Percentiles rank a stretch among this genome's conserved stretches.
Evolutionary conservation across 2,329 filamentous ascomycete species (phyloP).

Genomic region (Dothidotthia symphoricarpi): DNA sequence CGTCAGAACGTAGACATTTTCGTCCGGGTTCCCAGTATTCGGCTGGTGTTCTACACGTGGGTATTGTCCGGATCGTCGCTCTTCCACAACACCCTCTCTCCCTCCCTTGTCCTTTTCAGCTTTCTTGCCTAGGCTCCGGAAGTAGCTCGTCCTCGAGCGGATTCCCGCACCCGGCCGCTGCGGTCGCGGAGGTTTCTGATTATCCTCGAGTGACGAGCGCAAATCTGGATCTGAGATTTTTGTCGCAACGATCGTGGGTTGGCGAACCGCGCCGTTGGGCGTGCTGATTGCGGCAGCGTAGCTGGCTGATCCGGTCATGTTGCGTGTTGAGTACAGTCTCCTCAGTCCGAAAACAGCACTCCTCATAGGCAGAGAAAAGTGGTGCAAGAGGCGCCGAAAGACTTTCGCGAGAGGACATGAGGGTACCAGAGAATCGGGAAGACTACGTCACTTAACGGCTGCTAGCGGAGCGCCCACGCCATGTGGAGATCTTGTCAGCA

Average conservation of each 20-base stretch:
- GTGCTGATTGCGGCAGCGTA: conserved; percentile 25
- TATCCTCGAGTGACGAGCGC: conserved; percentile 9
- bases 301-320: conserved; percentile 12
- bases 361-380: conserved; percentile 2
- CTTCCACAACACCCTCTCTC: conserved; percentile 10
- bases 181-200: conserved; percentile 4
- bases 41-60: conserved; percentile 28
- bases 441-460: conserved; percentile 22
- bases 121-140: conserved; percentile 6
- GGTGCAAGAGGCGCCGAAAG: no score
- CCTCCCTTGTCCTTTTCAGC: conserved; percentile 5
- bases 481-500: conserved; percentile 12
- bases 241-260: conserved; percentile 14
- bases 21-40: conserved; percentile 32
- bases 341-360: conserved; percentile 5
- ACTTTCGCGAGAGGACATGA: no score
- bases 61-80: conserved; percentile 2
- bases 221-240: conserved; percentile 12
- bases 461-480: conserved; percentile 14
- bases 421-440: conserved; percentile 6
- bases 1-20: conserved; percentile 46
- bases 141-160: conserved; percentile 13
- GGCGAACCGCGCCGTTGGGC: conserved; percentile 13
- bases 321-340: conserved; percentile 1
- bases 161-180: conserved; percentile 13